phyloP scores from a whole-genome alignment of 106 monocot genomes.

The Dactylorhiza incarnata region DNA sequence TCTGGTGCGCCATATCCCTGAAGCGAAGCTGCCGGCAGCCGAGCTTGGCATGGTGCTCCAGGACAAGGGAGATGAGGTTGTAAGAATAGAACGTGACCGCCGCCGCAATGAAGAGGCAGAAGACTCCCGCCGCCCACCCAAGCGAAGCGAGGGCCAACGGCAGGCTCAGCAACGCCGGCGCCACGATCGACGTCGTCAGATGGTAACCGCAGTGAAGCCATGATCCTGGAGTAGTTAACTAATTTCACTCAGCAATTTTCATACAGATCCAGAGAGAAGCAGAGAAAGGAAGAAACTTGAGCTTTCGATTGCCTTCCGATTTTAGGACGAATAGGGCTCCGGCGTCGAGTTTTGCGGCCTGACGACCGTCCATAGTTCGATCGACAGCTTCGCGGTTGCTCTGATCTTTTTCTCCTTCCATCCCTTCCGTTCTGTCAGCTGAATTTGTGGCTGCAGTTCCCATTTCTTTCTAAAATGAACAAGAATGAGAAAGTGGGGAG shows the following conservation, averaged over 20 bases:
- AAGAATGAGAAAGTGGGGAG: too few species aligned
- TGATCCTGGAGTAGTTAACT: constrained; percentile 32
- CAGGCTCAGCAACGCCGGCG: constrained; percentile 76
- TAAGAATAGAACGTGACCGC: constrained; percentile 90
- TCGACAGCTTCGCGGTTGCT: constrained; percentile 7
- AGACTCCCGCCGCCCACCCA: constrained; percentile 58
- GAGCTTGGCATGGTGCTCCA: constrained; percentile 62
- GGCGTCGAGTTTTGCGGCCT: constrained; percentile 38
- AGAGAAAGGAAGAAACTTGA: not conserved
- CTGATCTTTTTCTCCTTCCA: not conserved
- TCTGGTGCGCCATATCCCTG: constrained; percentile 70
- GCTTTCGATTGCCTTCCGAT: constrained; percentile 32
- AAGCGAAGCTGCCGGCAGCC: constrained; percentile 75
- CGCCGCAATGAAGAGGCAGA: constrained; percentile 43
- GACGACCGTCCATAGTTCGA: not conserved
- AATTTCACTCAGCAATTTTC: too few species aligned
- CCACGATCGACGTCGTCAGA: constrained; percentile 86
- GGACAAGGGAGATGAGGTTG: constrained; percentile 74
- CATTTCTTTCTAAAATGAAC: too few species aligned
- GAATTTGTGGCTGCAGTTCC: not conserved
- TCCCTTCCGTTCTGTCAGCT: not conserved
- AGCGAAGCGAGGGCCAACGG: constrained; percentile 66
- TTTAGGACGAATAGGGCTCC: constrained; percentile 69
- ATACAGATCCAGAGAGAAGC: not conserved
- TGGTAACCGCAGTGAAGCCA: constrained; percentile 94